Evolutionary conservation across 169 alveolate species (phyloP).

Genomic region (Eimeria maxima): DNA sequence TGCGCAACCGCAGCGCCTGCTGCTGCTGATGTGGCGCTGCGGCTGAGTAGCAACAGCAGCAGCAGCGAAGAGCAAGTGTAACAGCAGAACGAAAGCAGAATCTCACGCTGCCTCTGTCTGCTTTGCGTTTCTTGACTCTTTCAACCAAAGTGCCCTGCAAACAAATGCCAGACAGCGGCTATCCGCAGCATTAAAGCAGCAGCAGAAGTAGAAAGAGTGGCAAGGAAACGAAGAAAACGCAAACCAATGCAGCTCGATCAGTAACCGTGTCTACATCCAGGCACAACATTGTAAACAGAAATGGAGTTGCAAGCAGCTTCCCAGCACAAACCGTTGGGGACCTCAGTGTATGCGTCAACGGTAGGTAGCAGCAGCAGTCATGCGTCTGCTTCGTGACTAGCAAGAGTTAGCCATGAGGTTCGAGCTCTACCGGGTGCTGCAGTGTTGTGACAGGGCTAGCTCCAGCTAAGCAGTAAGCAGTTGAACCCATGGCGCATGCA

Average conservation of each 20-base stretch:
- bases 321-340: neutral
- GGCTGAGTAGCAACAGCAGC: neutral
- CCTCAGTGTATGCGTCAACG: neutral
- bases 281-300: neutral
- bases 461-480: neutral
- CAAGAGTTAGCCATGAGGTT: neutral
- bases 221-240: neutral
- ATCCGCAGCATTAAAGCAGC: neutral
- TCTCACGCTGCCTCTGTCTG: neutral
- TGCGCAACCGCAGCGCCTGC: neutral
- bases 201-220: neutral
- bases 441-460: neutral
- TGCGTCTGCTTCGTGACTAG: neutral
- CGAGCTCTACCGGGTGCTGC: too few relatives aligned
- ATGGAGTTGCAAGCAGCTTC: neutral
- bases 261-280: neutral
- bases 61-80: neutral
- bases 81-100: neutral
- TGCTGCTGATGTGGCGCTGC: neutral
- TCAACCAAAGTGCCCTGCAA: conserved; percentile 52
- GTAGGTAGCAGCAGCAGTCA: neutral
- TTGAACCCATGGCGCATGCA: neutral
- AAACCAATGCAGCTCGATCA: neutral
- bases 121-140: neutral
- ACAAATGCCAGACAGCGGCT: neutral